These are phyloP conservation scores for Volvox reticuliferus DNA, from an alignment of 139 green algal genomes.

Conservation along the genomic window DNA sequence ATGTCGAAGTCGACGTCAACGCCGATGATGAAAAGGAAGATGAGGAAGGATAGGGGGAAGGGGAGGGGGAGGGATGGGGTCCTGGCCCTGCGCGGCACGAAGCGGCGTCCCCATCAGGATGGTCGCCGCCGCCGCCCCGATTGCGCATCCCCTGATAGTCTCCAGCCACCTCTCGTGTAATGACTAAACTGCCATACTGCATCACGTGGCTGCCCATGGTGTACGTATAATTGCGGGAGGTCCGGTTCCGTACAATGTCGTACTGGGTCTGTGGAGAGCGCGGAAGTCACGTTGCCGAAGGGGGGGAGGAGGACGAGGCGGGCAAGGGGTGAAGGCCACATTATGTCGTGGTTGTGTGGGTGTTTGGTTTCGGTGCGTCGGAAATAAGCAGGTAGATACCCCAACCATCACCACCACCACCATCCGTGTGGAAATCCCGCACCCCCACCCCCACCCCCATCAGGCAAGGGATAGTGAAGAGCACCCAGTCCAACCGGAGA, in stretches of 20 bases:
- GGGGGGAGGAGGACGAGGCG: background rate
- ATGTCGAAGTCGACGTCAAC: background rate
- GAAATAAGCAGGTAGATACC: too few species aligned
- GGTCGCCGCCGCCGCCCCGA: background rate
- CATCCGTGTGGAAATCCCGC: too few species aligned
- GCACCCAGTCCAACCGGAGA: too few species aligned
- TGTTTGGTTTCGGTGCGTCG: too few species aligned
- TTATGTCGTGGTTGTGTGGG: too few species aligned
- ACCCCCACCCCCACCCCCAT: background rate
- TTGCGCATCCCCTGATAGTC: conserved; percentile 72
- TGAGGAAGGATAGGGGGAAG: background rate
- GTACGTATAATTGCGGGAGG: conserved; percentile 88
- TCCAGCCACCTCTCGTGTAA: conserved; percentile 75
- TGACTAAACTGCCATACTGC: conserved; percentile 83
- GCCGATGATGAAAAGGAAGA: background rate
- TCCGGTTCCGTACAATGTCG: conserved; percentile 80
- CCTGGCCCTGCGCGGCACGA: background rate
- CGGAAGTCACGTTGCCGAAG: background rate
- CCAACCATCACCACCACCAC: background rate
- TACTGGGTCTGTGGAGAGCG: conserved; percentile 71
- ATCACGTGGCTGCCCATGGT: conserved; percentile 77
- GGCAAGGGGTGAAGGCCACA: too few species aligned
- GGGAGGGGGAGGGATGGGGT: background rate
- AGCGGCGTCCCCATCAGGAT: background rate
- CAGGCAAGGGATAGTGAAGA: too few species aligned